A percentile compares a stretch with the other conserved stretches of the same genome.
Evolutionary conservation across 352 stramenopile genomes (phyloP).

Genomic region (Pythium sukuiense): DNA sequence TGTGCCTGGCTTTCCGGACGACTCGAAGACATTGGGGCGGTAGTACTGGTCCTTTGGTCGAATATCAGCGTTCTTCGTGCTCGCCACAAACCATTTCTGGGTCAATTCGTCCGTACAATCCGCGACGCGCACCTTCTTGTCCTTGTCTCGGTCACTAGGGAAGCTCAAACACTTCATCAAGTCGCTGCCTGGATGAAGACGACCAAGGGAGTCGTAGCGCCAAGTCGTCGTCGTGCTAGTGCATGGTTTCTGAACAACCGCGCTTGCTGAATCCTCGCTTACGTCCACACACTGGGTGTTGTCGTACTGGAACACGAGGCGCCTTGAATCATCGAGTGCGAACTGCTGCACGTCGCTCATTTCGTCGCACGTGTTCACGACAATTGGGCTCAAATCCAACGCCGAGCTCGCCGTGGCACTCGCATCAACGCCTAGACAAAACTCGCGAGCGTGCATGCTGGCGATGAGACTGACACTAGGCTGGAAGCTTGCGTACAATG

Average conservation of each 20-base stretch:
- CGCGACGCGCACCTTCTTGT: neutral
- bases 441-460: neutral
- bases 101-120: conserved; percentile 5
- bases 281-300: conserved; percentile 9
- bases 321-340: conserved; percentile 6
- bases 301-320: conserved; percentile 13
- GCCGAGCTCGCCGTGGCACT: conserved; percentile 11
- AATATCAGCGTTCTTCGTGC: conserved; percentile 13
- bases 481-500: conserved; percentile 13
- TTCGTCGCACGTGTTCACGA: conserved; percentile 3
- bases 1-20: conserved; percentile 29
- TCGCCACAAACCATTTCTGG: conserved; percentile 11
- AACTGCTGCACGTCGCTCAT: conserved; percentile 1
- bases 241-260: conserved; percentile 11
- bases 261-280: neutral
- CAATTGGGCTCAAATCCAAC: conserved; percentile 8
- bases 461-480: conserved; percentile 10
- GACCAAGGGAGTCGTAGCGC: conserved; percentile 13
- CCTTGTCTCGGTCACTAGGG: neutral
- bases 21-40: neutral
- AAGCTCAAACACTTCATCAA: conserved; percentile 1
- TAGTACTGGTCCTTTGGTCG: conserved; percentile 14
- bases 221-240: neutral
- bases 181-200: neutral
- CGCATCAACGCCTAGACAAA: neutral